Base-by-base conservation (phyloP, 306 rosid genomes). In the Fagus sylvatica region DNA sequence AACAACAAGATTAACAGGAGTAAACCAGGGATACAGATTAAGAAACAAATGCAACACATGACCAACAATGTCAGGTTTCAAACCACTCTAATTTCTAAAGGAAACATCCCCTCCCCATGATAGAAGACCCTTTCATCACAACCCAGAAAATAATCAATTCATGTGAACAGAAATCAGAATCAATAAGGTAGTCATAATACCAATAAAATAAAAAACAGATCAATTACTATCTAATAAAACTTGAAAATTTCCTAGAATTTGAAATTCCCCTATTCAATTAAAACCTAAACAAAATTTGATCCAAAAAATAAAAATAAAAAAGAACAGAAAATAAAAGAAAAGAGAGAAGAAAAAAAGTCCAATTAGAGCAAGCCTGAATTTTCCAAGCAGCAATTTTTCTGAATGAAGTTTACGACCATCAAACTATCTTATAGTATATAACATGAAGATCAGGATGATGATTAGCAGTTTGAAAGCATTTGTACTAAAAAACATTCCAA, bases 1-100 rank as follows among this genome's bases (percentile, higher is more conserved):
- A 75, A 73, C 77, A 77, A 48, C 77, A 71, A 62, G 30, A 28
- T 8, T 40, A 67, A 62, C 40, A 78, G 64, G 54, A 43, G 40
- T 62, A 39, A 46, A 60, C 53, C 15, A n/a, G 12, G 7, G 75
- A 75, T 72, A 68, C n/a, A 71, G 13, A 79, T 55, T 56, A 70
- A n/a, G 61, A 65, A 17, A 67, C 53, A 66, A 34, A 37, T 11
- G 48, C 32, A 49, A 49, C 5, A 42, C 15, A 67, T 59, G 67
- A 61, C 37, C 12, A 36, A 59, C 30, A 65, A 36, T 36, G n/a
- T n/a, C 16, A 34, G 19, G 70, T 1, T 65, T 65, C 10, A 37
- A 4, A 34, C 42, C 19, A 61, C 4, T 61, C 15, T 32, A 53
- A 55, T 19, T 22, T 55, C 61, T 55, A 55, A n/a, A n/a, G 28